Base-by-base conservation (phyloP, 2,329 filamentous ascomycete species). In the Monosporascus cannonballus region DNA sequence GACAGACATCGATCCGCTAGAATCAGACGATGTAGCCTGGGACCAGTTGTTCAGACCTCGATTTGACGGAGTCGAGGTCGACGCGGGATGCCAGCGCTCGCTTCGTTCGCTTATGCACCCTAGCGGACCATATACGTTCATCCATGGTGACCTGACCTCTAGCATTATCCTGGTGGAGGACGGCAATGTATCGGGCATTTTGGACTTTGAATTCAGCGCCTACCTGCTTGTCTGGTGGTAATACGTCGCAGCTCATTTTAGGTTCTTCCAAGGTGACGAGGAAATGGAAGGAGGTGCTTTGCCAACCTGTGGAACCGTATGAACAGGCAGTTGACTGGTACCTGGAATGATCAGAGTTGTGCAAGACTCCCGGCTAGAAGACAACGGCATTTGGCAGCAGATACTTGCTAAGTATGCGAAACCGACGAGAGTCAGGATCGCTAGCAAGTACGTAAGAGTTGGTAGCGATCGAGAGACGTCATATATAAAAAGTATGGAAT, bases 161-260 rank as follows among this genome's bases (percentile, higher is more conserved):
- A 24, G 25, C 17, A 54, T 51, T 37, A 39, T 54, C 44, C 47
- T 51, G 27, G 45, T 51, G 45, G 47, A 51, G 25, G 52, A 45
- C 27, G 42, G 42, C 17, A 37, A 50, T 17, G 47, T 54, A 22
- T 47, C 48, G 8, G 52, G 49, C 2, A 48, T 54, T 24, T 24
- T 54, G 27, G 52, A 41, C 52, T 49, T 54, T 36, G 48, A 54
- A 25, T 25, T 30, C 5, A 44, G 48, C 9, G 48, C 48, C 3
- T 51, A 51, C 45, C 38, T 51, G 24, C 52, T 45, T 5, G 45
- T 51, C 17, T 51, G 52, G 52, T 46, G 44, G 45, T 45, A 51
- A 8, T 54, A 48, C 14, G 38, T 48, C 6, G 11, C 9, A 9
- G 47, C 45, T 6, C 45, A 47, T 14, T 51, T 42, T 14, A 20